Evolutionary conservation across 2,329 filamentous ascomycete genomes (phyloP).

Genomic region (Penicillium sp.): DNA sequence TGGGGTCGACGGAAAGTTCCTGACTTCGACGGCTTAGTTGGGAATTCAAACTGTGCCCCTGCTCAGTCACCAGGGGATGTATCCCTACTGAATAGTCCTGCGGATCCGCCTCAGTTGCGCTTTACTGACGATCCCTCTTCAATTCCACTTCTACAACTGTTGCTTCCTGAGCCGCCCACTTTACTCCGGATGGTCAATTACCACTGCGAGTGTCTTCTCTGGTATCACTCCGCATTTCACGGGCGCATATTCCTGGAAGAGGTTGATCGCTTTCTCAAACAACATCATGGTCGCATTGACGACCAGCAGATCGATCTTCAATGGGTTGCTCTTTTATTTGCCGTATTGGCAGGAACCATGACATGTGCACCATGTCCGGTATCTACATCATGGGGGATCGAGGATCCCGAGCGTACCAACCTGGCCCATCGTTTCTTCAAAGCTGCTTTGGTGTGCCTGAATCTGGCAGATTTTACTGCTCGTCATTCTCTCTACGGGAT

Average conservation of each 20-base stretch:
- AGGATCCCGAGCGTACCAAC: neutral
- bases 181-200: neutral
- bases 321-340: neutral
- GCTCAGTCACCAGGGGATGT: neutral
- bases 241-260: neutral
- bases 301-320: neutral
- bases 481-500: neutral
- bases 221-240: neutral
- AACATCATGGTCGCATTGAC: neutral
- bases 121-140: neutral
- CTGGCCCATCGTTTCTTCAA: neutral
- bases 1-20: slow-evolving; percentile 49
- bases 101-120: neutral
- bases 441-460: neutral
- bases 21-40: neutral
- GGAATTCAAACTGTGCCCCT: slow-evolving; percentile 23
- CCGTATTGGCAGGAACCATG: neutral
- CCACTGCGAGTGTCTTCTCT: neutral
- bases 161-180: neutral
- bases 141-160: neutral
- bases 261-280: neutral
- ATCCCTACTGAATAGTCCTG: neutral
- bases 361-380: neutral
- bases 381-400: neutral
- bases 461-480: neutral